phyloP scores from a whole-genome alignment of 2,329 filamentous ascomycete genomes.

The Exophiala sideris region DNA sequence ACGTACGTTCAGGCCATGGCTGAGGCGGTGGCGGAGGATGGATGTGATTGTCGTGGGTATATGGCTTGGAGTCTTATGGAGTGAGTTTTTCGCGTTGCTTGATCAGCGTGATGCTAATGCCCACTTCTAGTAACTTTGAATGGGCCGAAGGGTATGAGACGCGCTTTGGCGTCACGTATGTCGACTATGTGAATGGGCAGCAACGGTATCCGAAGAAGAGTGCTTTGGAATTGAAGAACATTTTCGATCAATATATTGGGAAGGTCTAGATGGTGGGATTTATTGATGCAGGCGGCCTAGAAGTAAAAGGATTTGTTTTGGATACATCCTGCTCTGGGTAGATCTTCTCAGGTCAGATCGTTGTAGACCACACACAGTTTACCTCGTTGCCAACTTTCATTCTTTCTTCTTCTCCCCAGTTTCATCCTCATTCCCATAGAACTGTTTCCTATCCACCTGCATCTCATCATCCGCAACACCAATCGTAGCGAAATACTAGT shows the following conservation, averaged over 20 bases:
- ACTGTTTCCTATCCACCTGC: slow-evolving; percentile 23
- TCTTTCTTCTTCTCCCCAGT: slow-evolving; percentile 5
- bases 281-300: too few species aligned
- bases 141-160: slow-evolving; percentile 92
- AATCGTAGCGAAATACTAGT: slow-evolving; percentile 28
- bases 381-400: too few species aligned
- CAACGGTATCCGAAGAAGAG: slow-evolving; percentile 82
- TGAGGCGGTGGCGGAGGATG: slow-evolving; percentile 65
- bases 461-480: slow-evolving; percentile 28
- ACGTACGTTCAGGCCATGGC: slow-evolving; percentile 75
- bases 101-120: slow-evolving; percentile 10
- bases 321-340: too few species aligned
- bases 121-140: slow-evolving; percentile 66
- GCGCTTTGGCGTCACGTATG: slow-evolving; percentile 77
- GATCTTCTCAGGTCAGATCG: too few species aligned
- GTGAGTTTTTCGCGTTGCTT: slow-evolving; percentile 42
- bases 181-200: slow-evolving; percentile 77
- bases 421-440: slow-evolving; percentile 8
- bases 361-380: too few species aligned
- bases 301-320: too few species aligned
- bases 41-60: slow-evolving; percentile 76
- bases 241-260: slow-evolving; percentile 69
- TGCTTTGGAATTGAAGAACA: slow-evolving; percentile 64
- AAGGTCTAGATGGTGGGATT: slow-evolving; percentile 43
- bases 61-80: slow-evolving; percentile 87